Conservation (phyloP, 345 rosid genomes). For the Salix caprea region DNA sequence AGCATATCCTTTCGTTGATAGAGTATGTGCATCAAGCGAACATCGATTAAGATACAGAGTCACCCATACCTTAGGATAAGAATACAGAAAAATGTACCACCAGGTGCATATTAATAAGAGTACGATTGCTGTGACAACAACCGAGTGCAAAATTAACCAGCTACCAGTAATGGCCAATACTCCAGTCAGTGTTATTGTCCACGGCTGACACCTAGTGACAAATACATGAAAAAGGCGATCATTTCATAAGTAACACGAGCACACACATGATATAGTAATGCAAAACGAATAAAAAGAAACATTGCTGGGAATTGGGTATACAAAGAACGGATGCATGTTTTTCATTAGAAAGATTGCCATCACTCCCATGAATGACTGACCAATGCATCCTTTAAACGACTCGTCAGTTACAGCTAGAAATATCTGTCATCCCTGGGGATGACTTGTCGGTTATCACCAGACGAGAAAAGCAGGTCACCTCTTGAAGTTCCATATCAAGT, state of each 20-base stretch:
- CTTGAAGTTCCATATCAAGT: neutral
- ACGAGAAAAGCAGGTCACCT: neutral
- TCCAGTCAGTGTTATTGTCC: conserved; percentile 83
- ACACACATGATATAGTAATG: neutral
- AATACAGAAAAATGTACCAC: conserved; percentile 86
- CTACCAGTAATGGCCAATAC: conserved; percentile 47
- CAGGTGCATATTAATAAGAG: conserved; percentile 47
- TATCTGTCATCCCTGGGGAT: too few relatives aligned
- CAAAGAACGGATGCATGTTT: too few relatives aligned
- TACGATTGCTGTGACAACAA: conserved; percentile 43
- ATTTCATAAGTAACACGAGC: neutral
- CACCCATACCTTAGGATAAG: conserved; percentile 74
- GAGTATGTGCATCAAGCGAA: neutral
- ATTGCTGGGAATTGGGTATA: too few relatives aligned
- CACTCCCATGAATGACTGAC: too few relatives aligned
- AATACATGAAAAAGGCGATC: neutral
- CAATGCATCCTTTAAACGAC: neutral
- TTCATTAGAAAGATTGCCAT: too few relatives aligned
- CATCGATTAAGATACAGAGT: neutral
- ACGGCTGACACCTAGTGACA: conserved; percentile 83
- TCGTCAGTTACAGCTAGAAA: neutral
- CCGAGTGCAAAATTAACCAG: conserved; percentile 66
- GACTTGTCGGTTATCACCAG: too few relatives aligned
- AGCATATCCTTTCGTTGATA: neutral
- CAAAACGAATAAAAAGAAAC: neutral